These are phyloP conservation scores for Calocybe indica DNA, from an alignment of 768 basidiomycete genomes.

Conservation along the genomic window DNA sequence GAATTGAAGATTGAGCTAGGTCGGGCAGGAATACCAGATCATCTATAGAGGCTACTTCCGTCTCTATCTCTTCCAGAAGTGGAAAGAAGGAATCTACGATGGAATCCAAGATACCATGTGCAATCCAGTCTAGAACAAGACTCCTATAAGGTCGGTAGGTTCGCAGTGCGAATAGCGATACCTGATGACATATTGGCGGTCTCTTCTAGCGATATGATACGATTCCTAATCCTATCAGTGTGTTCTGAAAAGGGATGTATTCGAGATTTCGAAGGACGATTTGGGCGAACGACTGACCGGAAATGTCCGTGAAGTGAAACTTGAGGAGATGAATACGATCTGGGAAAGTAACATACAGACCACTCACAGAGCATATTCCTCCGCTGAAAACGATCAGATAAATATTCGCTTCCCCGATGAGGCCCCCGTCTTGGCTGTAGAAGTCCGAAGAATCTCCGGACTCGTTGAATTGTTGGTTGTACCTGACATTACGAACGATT, in stretches of 20 bases:
- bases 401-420: constrained; percentile 73
- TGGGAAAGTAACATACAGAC: neutral
- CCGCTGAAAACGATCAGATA: constrained; percentile 87
- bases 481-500: constrained; percentile 21
- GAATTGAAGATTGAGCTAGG: neutral
- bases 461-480: no score
- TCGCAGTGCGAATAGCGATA: constrained; percentile 20
- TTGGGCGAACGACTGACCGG: constrained; percentile 32
- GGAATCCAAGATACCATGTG: constrained; percentile 87
- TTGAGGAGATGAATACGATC: constrained; percentile 20
- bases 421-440: constrained; percentile 29
- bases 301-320: constrained; percentile 91
- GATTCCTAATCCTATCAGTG: constrained; percentile 66
- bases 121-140: constrained; percentile 76
- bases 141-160: neutral
- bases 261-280: neutral
- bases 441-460: constrained; percentile 2
- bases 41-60: constrained; percentile 76
- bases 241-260: constrained; percentile 47
- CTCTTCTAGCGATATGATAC: constrained; percentile 58
- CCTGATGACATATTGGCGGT: constrained; percentile 69
- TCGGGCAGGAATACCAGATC: constrained; percentile 47
- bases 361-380: constrained; percentile 71
- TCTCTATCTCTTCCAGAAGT: constrained; percentile 72
- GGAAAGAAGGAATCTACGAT: constrained; percentile 94